Evolutionary conservation across 306 rosid species (phyloP), one percentile per base, ranked within the genome.

Genomic region (Astragalus membranaceus): DNA sequence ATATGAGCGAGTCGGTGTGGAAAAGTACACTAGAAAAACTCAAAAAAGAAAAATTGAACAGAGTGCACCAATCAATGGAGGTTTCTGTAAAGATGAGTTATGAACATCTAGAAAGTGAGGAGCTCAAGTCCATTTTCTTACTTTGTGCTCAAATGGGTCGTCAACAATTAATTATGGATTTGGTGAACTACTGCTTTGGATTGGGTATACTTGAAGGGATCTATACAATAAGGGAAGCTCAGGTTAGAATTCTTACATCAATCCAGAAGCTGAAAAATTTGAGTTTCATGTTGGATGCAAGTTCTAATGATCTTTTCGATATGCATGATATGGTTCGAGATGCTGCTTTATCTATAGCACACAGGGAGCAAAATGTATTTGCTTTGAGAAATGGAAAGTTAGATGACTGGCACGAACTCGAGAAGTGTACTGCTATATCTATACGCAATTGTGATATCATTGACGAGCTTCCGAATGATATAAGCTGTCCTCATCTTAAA

Each of bases 261-360:
- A 56, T 70, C 35, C 17, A 56, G 3, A 64, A 56, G 47, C 23
- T 70, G 30, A 56, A 70, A 70, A 35, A 56, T n/a, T 70, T 47
- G 20, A 70, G 67, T 44, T 56, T 70, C 10, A 4, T 70, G 67
- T 9, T 14, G 35, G 20, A 15, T 9, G 35, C 67, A 29, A 56
- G 48, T 52, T 70, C 67, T 3, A 2, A 0, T 44, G 56, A 70
- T 52, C 57, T 43, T 23, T 70, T 70, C 57, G 44, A 56, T 14
- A 70, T 70, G 67, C 75, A 70, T 30, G 75, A 70, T 64, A 70
- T 70, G 13, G 36, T 70, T 29, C 66, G 53, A 43, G 75, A 70
- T 56, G 67, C 60, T 4, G 75, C 75, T 70, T 39, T 70, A 17
- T 70, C 75, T 43, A 70, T 70, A 56, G 48, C 67, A 56, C 60